phyloP scores from a whole-genome alignment of 208 protist species.

The Crithidia mellificae region DNA sequence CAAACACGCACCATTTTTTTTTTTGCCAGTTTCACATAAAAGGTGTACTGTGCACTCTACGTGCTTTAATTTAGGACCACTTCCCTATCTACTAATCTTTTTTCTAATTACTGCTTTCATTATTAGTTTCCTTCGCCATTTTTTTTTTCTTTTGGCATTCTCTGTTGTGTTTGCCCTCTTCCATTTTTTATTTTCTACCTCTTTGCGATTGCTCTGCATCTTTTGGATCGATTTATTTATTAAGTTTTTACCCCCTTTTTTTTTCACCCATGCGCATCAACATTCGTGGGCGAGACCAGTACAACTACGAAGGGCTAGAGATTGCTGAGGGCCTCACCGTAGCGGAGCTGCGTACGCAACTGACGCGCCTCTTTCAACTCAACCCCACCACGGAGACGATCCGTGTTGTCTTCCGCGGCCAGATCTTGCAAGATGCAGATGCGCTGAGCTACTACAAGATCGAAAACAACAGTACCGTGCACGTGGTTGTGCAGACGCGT shows the following conservation, averaged over 20 bases:
- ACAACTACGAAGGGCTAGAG: conserved; percentile 44
- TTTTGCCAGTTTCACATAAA: too few relatives aligned
- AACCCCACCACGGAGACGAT: conserved; percentile 18
- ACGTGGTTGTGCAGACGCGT: conserved; percentile 43
- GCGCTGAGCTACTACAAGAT: conserved; percentile 40
- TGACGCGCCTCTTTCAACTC: conserved; percentile 39
- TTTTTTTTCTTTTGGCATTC: too few relatives aligned
- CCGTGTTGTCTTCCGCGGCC: conserved; percentile 41
- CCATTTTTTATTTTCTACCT: too few relatives aligned
- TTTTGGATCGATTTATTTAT: too few relatives aligned
- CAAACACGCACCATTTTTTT: too few relatives aligned
- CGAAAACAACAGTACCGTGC: conserved; percentile 36
- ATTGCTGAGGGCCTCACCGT: conserved; percentile 43
- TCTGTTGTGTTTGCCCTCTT: too few relatives aligned
- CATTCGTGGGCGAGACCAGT: conserved; percentile 13
- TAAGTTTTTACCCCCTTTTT: too few relatives aligned
- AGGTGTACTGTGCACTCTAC: too few relatives aligned
- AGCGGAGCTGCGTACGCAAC: conserved; percentile 35
- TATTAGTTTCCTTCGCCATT: too few relatives aligned
- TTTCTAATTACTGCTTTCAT: too few relatives aligned
- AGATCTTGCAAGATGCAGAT: conserved; percentile 33
- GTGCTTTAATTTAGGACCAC: too few relatives aligned
- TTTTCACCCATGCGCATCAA: conserved; percentile 25
- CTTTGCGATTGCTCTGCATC: background rate
- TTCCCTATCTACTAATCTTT: too few relatives aligned